Conservation (phyloP, 805 yeast species). For the Tetrapisispora phaffii region DNA sequence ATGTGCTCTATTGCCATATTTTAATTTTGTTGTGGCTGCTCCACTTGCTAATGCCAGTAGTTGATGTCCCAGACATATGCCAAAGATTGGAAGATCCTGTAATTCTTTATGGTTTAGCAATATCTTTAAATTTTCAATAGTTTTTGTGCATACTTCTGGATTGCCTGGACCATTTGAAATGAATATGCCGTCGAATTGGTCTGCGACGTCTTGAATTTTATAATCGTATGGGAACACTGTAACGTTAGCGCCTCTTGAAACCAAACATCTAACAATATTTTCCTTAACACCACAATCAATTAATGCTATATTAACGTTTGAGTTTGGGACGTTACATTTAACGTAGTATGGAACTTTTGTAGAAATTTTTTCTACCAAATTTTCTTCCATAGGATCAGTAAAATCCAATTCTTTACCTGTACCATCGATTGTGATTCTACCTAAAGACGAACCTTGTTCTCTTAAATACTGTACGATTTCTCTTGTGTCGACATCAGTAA, state of each 20-base stretch:
- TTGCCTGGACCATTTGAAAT: conserved; percentile 97
- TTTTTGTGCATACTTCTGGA: conserved; percentile 79
- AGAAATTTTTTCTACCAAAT: conserved; percentile 86
- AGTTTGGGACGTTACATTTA: conserved; percentile 45
- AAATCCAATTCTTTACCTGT: conserved; percentile 38
- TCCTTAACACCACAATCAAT: conserved; percentile 98
- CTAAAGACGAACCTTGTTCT: conserved; percentile 92
- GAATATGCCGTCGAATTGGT: conserved; percentile 89
- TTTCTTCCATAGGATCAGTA: conserved; percentile 80
- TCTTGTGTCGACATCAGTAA: conserved; percentile 96
- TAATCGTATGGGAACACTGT: conserved; percentile 96
- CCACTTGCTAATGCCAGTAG: conserved; percentile 91
- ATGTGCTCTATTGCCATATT: conserved; percentile 98
- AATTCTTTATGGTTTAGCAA: conserved; percentile 49
- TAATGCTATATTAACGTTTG: conserved; percentile 63
- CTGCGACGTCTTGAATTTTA: conserved; percentile 83
- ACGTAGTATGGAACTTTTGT: conserved; percentile 93
- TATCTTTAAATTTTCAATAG: conserved; percentile 63
- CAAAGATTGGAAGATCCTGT: conserved; percentile 79
- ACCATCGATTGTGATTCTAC: conserved; percentile 70
- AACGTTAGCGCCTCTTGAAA: conserved; percentile 87
- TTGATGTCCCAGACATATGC: conserved; percentile 97
- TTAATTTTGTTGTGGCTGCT: conserved; percentile 83
- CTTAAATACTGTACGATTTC: conserved; percentile 85
- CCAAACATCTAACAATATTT: conserved; percentile 88